Evolutionary conservation across 106 monocot species (phyloP).

Genomic region (Allium fistulosum): DNA sequence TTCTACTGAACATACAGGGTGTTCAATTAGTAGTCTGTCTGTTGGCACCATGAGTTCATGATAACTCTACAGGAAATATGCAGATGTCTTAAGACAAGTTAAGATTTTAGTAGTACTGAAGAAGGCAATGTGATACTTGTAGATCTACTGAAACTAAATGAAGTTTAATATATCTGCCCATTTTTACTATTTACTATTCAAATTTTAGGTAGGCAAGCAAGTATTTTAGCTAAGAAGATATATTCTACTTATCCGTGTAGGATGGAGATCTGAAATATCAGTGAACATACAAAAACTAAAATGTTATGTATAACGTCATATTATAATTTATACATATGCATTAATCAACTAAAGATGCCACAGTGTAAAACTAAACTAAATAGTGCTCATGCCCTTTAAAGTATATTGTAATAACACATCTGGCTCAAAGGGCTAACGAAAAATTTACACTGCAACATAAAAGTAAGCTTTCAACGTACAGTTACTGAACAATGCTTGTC

Average conservation of each 20-base stretch:
- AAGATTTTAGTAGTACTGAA: too few relatives aligned
- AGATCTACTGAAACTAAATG: too few relatives aligned
- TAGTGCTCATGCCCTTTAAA: too few relatives aligned
- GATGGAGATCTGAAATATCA: not conserved
- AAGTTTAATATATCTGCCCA: too few relatives aligned
- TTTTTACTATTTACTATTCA: too few relatives aligned
- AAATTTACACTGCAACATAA: slow-evolving; percentile 49
- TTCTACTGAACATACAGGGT: too few relatives aligned
- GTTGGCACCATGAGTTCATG: too few relatives aligned
- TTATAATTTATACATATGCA: not conserved
- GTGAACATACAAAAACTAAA: not conserved
- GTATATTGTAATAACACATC: not conserved
- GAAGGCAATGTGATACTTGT: too few relatives aligned
- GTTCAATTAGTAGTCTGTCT: too few relatives aligned
- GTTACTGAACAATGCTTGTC: slow-evolving; percentile 29
- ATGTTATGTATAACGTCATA: not conserved
- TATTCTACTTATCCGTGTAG: not conserved
- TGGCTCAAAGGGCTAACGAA: not conserved
- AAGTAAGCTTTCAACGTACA: slow-evolving; percentile 47
- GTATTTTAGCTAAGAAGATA: not conserved
- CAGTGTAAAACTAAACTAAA: not conserved
- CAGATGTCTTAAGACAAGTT: too few relatives aligned
- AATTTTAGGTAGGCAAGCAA: too few relatives aligned
- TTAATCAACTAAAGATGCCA: not conserved
- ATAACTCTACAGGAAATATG: too few relatives aligned